These are phyloP conservation scores for Mitragyna speciosa DNA, from an alignment of 257 asterid genomes.

Conservation along the genomic window DNA sequence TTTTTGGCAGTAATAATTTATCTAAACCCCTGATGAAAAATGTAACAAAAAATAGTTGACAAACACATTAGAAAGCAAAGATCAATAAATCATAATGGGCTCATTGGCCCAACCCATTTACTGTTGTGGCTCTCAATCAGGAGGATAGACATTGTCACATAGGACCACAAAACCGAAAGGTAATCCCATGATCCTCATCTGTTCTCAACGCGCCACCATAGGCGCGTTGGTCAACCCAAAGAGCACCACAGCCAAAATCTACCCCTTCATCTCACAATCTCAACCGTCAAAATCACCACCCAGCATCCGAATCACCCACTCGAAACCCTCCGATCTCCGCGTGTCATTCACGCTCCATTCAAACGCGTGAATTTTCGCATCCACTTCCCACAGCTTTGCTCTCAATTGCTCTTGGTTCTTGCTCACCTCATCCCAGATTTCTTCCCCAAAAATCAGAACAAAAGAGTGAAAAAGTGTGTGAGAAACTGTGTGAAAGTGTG, in stretches of 20 bases:
- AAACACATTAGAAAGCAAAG: neutral
- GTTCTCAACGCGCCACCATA: constrained; percentile 36
- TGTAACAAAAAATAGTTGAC: neutral
- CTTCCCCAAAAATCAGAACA: constrained; percentile 17
- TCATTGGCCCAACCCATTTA: constrained; percentile 7
- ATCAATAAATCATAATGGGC: neutral
- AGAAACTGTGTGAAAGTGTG: constrained; percentile 8
- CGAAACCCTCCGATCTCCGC: constrained; percentile 15
- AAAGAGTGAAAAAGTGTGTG: constrained; percentile 6
- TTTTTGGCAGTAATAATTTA: too few species aligned
- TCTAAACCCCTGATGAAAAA: too few species aligned
- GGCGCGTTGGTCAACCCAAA: constrained; percentile 14
- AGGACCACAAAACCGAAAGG: neutral
- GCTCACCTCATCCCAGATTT: neutral
- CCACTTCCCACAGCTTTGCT: constrained; percentile 20
- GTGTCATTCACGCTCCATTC: constrained; percentile 21
- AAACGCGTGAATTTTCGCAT: constrained; percentile 16
- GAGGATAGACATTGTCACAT: neutral
- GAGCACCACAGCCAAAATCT: neutral
- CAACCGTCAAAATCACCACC: constrained; percentile 16
- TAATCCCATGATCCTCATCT: neutral
- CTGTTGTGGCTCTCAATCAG: neutral
- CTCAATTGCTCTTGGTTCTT: neutral
- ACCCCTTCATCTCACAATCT: constrained; percentile 17
- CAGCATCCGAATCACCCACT: neutral